Percentiles rank a stretch among this genome's conserved stretches.
These are phyloP conservation scores for Penicillium sp. DNA, from an alignment of 2,329 filamentous ascomycete species.

Conservation along the genomic window DNA sequence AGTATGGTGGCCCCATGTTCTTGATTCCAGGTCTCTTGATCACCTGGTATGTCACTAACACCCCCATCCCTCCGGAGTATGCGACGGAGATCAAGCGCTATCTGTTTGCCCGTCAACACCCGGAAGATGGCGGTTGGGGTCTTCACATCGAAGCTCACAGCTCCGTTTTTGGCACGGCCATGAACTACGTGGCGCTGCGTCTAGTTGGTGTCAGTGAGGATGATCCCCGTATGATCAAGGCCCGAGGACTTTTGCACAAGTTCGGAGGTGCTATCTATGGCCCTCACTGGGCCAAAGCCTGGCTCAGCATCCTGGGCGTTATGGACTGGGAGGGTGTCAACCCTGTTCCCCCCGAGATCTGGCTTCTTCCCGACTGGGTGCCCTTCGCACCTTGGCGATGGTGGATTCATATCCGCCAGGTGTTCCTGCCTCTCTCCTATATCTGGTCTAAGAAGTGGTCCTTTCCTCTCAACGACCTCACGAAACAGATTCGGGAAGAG, in stretches of 20 bases:
- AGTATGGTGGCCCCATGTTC: conserved; percentile 98
- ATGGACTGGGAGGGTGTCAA: conserved; percentile 92
- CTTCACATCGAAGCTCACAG: conserved; percentile 93
- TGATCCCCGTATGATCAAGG: conserved; percentile 83
- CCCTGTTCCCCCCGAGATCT: conserved; percentile 89
- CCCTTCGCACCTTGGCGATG: conserved; percentile 90
- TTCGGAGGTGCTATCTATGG: conserved; percentile 82
- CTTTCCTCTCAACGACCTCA: conserved; percentile 76
- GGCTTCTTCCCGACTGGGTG: conserved; percentile 87
- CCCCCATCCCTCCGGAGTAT: conserved; percentile 78
- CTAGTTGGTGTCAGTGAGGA: conserved; percentile 83
- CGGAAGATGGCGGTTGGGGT: conserved; percentile 94
- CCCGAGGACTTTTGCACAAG: conserved; percentile 79
- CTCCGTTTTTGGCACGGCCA: conserved; percentile 83
- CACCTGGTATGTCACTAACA: conserved; percentile 87
- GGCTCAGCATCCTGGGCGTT: conserved; percentile 84
- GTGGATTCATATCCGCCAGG: conserved; percentile 98
- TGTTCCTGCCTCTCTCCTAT: conserved; percentile 92
- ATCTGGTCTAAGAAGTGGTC: conserved; percentile 84
- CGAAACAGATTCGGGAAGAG: conserved; percentile 76
- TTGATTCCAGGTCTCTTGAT: conserved; percentile 84
- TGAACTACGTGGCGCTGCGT: conserved; percentile 85
- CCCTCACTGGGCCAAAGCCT: conserved; percentile 98
- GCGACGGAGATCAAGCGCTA: conserved; percentile 92
- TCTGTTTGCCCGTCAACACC: conserved; percentile 81